phyloP scores from a whole-genome alignment of 306 rosid species.

The Chamaecrista fasciculata region DNA sequence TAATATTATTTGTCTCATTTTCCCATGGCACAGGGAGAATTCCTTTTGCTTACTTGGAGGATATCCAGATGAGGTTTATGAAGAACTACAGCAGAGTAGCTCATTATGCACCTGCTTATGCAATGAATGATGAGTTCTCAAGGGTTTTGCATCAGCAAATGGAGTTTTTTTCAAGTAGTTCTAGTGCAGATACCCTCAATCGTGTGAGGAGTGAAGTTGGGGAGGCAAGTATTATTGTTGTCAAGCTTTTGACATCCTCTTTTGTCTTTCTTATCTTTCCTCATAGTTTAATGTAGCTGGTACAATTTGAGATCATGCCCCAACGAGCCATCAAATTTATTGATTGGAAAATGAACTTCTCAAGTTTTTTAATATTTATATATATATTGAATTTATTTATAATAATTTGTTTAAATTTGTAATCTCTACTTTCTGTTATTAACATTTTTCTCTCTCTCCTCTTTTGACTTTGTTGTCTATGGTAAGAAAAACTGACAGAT shows the following conservation, averaged over 20 bases:
- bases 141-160: constrained; percentile 97
- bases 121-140: constrained; percentile 98
- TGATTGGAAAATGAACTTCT: constrained; percentile 16
- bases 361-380: constrained; percentile 3
- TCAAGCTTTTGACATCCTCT: neutral
- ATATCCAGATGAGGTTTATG: constrained; percentile 96
- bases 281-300: constrained; percentile 18
- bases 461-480: neutral
- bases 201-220: constrained; percentile 94
- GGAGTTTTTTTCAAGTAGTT: constrained; percentile 90
- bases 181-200: constrained; percentile 80
- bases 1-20: constrained; percentile 17
- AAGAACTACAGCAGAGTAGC: constrained; percentile 94
- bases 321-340: constrained; percentile 5
- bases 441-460: constrained; percentile 2
- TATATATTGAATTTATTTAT: too few relatives aligned
- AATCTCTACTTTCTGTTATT: constrained; percentile 19
- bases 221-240: constrained; percentile 70
- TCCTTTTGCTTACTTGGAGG: constrained; percentile 95
- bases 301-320: neutral
- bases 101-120: constrained; percentile 83
- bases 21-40: constrained; percentile 71
- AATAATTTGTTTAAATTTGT: neutral
- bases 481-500: neutral
- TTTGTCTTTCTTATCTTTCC: constrained; percentile 20